Conservation (phyloP, 1,284 basidiomycete species). For the Coriolopsis trogii region DNA sequence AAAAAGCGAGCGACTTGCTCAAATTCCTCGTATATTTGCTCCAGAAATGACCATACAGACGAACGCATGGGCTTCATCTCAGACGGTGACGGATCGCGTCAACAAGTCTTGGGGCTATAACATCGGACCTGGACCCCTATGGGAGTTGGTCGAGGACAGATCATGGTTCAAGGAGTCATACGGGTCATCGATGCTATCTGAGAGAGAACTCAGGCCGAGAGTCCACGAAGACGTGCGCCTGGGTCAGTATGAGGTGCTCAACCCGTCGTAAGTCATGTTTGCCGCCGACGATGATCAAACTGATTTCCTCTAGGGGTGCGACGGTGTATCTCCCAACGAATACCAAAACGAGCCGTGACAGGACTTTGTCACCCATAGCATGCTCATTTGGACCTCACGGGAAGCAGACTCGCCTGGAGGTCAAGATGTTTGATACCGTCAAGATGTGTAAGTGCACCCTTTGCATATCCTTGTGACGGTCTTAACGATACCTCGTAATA, state of each 20-base stretch:
- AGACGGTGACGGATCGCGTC: slow-evolving; percentile 47
- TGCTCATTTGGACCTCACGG: slow-evolving; percentile 67
- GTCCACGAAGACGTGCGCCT: slow-evolving; percentile 53
- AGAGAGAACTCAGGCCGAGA: slow-evolving; percentile 54
- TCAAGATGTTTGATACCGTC: slow-evolving; percentile 57
- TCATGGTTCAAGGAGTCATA: slow-evolving; percentile 74
- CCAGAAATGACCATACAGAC: slow-evolving; percentile 33
- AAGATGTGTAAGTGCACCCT: slow-evolving; percentile 57
- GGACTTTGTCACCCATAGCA: slow-evolving; percentile 46
- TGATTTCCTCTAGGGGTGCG: slow-evolving; percentile 47
- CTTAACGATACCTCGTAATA: slow-evolving; percentile 16
- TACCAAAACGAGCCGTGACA: slow-evolving; percentile 47
- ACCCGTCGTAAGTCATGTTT: slow-evolving; percentile 46
- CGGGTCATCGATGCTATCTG: slow-evolving; percentile 38
- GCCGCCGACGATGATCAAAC: not conserved
- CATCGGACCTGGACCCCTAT: slow-evolving; percentile 71
- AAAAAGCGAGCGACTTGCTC: slow-evolving; percentile 57
- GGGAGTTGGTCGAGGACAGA: slow-evolving; percentile 74
- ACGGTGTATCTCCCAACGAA: slow-evolving; percentile 60
- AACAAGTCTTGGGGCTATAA: slow-evolving; percentile 71
- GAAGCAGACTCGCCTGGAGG: slow-evolving; percentile 49
- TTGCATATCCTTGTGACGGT: not conserved
- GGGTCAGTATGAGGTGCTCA: slow-evolving; percentile 48
- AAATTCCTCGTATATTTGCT: slow-evolving; percentile 52
- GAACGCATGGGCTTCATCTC: slow-evolving; percentile 49